These are phyloP conservation scores for Symbiodinium pilosum DNA, from an alignment of 73 alveolate species.

Conservation along the genomic window DNA sequence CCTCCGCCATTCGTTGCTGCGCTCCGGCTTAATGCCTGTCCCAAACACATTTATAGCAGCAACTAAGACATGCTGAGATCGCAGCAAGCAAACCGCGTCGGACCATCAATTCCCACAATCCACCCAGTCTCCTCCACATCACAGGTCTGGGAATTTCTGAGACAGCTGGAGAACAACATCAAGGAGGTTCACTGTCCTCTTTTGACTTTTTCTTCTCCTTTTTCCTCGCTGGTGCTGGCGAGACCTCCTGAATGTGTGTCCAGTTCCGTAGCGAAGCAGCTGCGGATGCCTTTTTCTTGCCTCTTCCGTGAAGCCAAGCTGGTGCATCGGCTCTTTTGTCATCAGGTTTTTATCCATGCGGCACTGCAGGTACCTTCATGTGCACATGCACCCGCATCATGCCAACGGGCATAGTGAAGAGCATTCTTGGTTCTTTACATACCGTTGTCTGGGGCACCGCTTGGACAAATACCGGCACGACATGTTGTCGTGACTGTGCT, in stretches of 20 bases:
- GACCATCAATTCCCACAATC: constrained; percentile 53
- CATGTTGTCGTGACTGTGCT: constrained; percentile 88
- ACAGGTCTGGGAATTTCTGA: not conserved
- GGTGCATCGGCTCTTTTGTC: constrained; percentile 70
- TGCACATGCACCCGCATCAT: not conserved
- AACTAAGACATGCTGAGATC: too few species aligned
- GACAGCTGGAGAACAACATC: not conserved
- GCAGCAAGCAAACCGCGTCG: not conserved
- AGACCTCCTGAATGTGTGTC: not conserved
- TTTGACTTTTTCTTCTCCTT: constrained; percentile 50
- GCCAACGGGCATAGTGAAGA: too few species aligned
- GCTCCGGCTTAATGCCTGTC: constrained; percentile 66
- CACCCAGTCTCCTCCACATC: constrained; percentile 47
- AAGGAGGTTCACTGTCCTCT: constrained; percentile 7
- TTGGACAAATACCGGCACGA: constrained; percentile 84
- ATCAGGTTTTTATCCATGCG: constrained; percentile 88
- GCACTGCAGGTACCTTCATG: constrained; percentile 55
- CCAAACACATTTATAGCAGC: too few species aligned
- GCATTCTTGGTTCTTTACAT: too few species aligned
- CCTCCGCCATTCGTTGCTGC: constrained; percentile 81
- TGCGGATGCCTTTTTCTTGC: not conserved
- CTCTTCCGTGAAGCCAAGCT: constrained; percentile 78
- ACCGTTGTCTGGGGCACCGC: constrained; percentile 49
- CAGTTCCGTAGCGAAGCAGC: not conserved
- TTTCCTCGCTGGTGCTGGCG: constrained; percentile 57